phyloP scores from a whole-genome alignment of 1,284 basidiomycete species.

The Pseudozyma sp. region DNA sequence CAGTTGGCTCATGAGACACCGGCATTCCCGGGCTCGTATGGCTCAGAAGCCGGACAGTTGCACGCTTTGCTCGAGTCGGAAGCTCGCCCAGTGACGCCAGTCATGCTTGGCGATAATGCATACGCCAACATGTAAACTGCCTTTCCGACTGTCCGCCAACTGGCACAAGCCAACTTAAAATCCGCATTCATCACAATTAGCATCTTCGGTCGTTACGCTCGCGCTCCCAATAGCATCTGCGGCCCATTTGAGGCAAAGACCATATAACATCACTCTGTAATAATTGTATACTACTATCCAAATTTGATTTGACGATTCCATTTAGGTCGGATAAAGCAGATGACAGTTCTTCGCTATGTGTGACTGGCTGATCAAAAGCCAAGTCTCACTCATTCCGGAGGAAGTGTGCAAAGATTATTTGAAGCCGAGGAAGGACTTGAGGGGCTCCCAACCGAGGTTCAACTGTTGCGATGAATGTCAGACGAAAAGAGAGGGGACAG shows the following conservation, averaged over 20 bases:
- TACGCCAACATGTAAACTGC: slow-evolving; percentile 4
- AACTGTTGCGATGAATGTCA: slow-evolving; percentile 37
- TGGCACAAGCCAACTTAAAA: too few relatives aligned
- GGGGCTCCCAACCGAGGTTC: slow-evolving; percentile 67
- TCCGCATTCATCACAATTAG: too few relatives aligned
- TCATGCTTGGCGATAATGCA: slow-evolving; percentile 5
- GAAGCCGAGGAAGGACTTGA: slow-evolving; percentile 67
- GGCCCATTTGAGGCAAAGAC: slow-evolving; percentile 4
- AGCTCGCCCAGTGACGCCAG: slow-evolving; percentile 3
- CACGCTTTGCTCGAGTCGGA: slow-evolving; percentile 8
- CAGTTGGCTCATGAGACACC: slow-evolving; percentile 4
- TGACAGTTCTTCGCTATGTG: background rate
- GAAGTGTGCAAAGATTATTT: slow-evolving; percentile 43
- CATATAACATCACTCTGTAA: background rate
- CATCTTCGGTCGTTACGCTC: too few relatives aligned
- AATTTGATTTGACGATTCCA: slow-evolving; percentile 4
- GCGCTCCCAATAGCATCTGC: background rate
- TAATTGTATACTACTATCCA: slow-evolving; percentile 19
- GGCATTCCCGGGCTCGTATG: slow-evolving; percentile 8
- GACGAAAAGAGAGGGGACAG: background rate
- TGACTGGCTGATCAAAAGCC: background rate
- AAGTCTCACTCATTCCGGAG: background rate
- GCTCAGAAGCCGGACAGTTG: slow-evolving; percentile 17
- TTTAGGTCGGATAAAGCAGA: slow-evolving; percentile 1
- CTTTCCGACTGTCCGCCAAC: background rate